Evolutionary conservation across 2,329 filamentous ascomycete genomes (phyloP).

Genomic region (Cytospora paraplurivora): DNA sequence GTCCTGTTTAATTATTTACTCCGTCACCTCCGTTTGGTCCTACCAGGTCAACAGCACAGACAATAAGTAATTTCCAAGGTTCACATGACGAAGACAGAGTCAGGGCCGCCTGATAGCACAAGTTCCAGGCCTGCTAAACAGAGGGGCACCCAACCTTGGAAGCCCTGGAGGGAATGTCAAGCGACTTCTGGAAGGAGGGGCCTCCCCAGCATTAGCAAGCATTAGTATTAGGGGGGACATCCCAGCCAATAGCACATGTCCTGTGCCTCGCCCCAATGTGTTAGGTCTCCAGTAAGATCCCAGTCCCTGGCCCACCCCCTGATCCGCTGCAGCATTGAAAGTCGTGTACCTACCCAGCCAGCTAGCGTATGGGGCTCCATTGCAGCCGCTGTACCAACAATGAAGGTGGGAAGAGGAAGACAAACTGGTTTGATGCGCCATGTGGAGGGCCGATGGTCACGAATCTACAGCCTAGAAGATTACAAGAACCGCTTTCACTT

Average conservation of each 20-base stretch:
- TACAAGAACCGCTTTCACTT: constrained; percentile 3
- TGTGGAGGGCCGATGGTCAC: background rate
- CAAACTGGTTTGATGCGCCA: constrained; percentile 3
- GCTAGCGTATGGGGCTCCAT: too few species aligned
- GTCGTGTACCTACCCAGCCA: background rate
- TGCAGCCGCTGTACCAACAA: too few species aligned
- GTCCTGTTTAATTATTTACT: too few species aligned
- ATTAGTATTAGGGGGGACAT: constrained; percentile 8
- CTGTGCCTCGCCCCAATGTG: background rate
- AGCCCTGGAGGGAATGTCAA: background rate
- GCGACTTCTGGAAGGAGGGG: constrained; percentile 17
- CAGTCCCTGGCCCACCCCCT: constrained; percentile 21
- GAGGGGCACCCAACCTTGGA: background rate
- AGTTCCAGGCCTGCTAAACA: background rate
- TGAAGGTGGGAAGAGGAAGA: too few species aligned
- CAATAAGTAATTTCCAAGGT: too few species aligned
- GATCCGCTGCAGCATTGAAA: constrained; percentile 18
- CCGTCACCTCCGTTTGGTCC: too few species aligned
- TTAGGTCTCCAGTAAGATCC: constrained; percentile 23
- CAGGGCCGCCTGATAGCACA: background rate
- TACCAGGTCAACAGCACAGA: too few species aligned
- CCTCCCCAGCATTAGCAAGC: background rate
- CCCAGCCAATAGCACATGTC: constrained; percentile 13
- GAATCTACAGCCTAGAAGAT: background rate
- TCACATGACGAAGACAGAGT: too few species aligned